These are phyloP conservation scores for Yarrowia bubula DNA, from an alignment of 805 yeast species.

Conservation along the genomic window DNA sequence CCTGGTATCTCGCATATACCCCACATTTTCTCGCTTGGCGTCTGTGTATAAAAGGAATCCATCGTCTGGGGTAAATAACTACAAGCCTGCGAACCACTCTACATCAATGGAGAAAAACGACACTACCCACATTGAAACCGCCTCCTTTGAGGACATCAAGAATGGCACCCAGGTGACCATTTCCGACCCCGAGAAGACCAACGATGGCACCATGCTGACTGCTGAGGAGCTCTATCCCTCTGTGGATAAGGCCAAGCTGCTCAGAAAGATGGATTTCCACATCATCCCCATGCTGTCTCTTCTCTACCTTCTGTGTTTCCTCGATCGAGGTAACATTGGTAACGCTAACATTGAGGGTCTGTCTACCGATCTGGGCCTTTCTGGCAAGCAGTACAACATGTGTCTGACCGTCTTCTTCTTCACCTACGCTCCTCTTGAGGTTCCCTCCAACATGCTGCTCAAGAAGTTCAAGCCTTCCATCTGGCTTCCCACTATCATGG, in stretches of 20 bases:
- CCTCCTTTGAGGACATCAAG: slow-evolving; percentile 16
- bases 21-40: slow-evolving; percentile 15
- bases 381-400: slow-evolving; percentile 38
- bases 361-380: slow-evolving; percentile 42
- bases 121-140: slow-evolving; percentile 14
- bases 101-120: slow-evolving; percentile 8
- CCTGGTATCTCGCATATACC: slow-evolving; percentile 18
- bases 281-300: slow-evolving; percentile 49
- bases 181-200: slow-evolving; percentile 19
- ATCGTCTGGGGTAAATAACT: slow-evolving; percentile 21
- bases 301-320: slow-evolving; percentile 49
- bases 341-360: slow-evolving; percentile 54
- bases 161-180: slow-evolving; percentile 6
- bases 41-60: not conserved
- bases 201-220: not conserved
- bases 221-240: slow-evolving; percentile 29
- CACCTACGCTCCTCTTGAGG: slow-evolving; percentile 34
- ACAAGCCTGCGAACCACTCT: slow-evolving; percentile 11
- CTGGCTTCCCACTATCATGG: slow-evolving; percentile 40
- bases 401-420: slow-evolving; percentile 45
- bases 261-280: slow-evolving; percentile 45
- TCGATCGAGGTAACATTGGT: slow-evolving; percentile 55
- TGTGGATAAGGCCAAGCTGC: slow-evolving; percentile 29
- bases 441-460: slow-evolving; percentile 33
- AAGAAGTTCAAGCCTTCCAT: slow-evolving; percentile 41